phyloP scores from a whole-genome alignment of 352 stramenopile species.

The Globisporangium nodosum region DNA sequence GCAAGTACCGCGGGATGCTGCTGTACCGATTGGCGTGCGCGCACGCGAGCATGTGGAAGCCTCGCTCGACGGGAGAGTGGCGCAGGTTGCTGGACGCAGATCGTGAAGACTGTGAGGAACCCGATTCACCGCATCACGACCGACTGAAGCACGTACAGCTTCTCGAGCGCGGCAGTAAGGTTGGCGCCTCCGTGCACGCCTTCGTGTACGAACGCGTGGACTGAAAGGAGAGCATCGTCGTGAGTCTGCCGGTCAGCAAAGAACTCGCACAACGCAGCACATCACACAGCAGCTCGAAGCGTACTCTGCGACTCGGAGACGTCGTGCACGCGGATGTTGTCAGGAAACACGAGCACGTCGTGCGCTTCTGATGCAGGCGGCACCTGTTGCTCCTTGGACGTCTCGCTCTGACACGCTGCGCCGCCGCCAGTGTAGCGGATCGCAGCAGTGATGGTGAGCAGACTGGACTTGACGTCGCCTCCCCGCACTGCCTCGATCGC shows the following conservation, averaged over 20 bases:
- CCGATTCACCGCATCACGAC: neutral
- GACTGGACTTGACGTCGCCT: conserved; percentile 30
- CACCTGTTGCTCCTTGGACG: neutral
- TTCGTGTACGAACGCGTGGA: conserved; percentile 26
- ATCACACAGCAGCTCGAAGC: neutral
- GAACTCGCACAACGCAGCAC: neutral
- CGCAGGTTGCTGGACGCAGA: conserved; percentile 26
- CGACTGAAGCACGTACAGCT: conserved; percentile 20
- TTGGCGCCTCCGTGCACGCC: conserved; percentile 28
- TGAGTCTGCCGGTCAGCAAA: neutral
- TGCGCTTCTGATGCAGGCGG: conserved; percentile 15
- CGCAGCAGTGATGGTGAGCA: conserved; percentile 41
- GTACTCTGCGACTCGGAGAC: conserved; percentile 40
- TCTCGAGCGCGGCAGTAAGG: conserved; percentile 22
- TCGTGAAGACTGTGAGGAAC: neutral
- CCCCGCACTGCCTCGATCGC: conserved; percentile 24
- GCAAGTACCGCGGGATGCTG: conserved; percentile 5
- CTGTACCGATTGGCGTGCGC: conserved; percentile 42
- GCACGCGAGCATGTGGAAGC: conserved; percentile 65
- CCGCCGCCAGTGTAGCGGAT: conserved; percentile 32
- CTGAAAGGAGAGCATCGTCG: conserved; percentile 14
- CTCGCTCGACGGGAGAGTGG: conserved; percentile 30
- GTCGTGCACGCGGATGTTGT: conserved; percentile 51
- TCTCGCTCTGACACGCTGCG: neutral
- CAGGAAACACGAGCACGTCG: conserved; percentile 67